Evolutionary conservation across 179 eudicot species (phyloP).

Genomic region (Sideroxylon spinosum): DNA sequence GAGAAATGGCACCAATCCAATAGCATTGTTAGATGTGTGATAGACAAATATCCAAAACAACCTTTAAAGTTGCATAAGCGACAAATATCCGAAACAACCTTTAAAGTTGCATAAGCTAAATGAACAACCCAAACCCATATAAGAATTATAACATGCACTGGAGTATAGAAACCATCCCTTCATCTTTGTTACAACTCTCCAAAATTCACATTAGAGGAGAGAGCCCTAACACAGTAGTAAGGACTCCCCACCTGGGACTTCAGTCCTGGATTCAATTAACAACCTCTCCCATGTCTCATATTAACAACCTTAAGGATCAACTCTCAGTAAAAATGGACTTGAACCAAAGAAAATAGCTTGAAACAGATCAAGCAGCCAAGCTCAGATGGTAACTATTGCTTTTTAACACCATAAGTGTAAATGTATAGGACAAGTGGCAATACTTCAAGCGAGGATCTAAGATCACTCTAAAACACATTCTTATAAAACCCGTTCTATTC

Average conservation of each 20-base stretch:
- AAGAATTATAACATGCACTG: background rate
- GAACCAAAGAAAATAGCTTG: background rate
- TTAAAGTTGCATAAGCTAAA: constrained; percentile 1
- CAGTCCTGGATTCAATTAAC: too few relatives aligned
- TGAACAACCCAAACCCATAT: background rate
- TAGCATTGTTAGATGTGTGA: background rate
- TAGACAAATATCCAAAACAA: constrained; percentile 8
- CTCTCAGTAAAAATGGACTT: background rate
- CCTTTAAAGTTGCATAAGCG: constrained; percentile 7
- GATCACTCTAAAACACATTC: background rate
- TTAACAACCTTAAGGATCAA: background rate
- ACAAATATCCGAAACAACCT: background rate
- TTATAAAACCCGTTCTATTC: background rate
- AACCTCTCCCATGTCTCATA: too few relatives aligned
- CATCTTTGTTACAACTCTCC: background rate
- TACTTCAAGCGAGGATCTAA: background rate
- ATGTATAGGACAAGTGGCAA: background rate
- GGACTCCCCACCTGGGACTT: too few relatives aligned
- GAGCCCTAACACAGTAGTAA: too few relatives aligned
- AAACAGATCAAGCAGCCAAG: background rate
- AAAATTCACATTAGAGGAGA: background rate
- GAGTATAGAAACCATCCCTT: background rate
- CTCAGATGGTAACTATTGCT: background rate
- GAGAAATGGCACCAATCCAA: constrained; percentile 19
- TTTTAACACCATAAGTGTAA: background rate